Percentiles rank a stretch among this genome's conserved stretches.
Conservation (phyloP, 2,329 filamentous ascomycete genomes). For the Incumbomyces lentus region DNA sequence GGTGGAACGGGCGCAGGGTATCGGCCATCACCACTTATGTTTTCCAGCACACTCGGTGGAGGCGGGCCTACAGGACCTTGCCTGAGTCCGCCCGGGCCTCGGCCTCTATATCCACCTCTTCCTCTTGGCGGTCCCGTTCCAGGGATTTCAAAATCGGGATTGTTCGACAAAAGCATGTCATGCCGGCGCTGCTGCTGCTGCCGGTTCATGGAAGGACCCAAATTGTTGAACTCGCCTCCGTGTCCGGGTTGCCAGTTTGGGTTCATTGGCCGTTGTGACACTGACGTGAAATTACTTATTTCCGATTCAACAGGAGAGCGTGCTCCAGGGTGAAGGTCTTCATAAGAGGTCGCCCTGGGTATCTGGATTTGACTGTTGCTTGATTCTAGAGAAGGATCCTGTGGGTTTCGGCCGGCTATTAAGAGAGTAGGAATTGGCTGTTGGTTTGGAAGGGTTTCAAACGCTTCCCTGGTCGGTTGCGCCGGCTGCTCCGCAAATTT, state of each 20-base stretch:
- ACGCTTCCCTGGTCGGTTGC: constrained; percentile 20
- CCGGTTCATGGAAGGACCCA: constrained; percentile 28
- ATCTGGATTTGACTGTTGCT: constrained; percentile 8
- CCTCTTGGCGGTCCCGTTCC: constrained; percentile 21
- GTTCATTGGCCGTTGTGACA: constrained; percentile 80
- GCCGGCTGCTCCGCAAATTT: constrained; percentile 53
- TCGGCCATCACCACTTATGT: neutral
- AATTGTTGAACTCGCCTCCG: constrained; percentile 26
- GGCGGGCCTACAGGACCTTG: constrained; percentile 3
- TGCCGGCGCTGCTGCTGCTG: constrained; percentile 41
- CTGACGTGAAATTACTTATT: constrained; percentile 75
- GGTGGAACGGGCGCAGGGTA: constrained; percentile 4
- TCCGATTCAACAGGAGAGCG: constrained; percentile 70
- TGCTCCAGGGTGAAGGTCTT: constrained; percentile 52
- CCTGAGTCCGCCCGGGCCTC: constrained; percentile 5
- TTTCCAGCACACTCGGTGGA: constrained; percentile 3
- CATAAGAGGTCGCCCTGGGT: constrained; percentile 37
- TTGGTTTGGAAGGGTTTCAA: constrained; percentile 1
- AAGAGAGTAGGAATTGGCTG: constrained; percentile 27
- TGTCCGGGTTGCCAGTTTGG: constrained; percentile 64
- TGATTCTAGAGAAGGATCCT: constrained; percentile 11
- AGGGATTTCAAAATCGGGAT: constrained; percentile 76
- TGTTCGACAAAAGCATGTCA: constrained; percentile 65
- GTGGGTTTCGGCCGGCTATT: constrained; percentile 25
- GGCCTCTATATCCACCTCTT: constrained; percentile 9